Evolutionary conservation across 352 stramenopile species (phyloP), one percentile per base, ranked within the genome.

Genomic region (Globisporangium polare): DNA sequence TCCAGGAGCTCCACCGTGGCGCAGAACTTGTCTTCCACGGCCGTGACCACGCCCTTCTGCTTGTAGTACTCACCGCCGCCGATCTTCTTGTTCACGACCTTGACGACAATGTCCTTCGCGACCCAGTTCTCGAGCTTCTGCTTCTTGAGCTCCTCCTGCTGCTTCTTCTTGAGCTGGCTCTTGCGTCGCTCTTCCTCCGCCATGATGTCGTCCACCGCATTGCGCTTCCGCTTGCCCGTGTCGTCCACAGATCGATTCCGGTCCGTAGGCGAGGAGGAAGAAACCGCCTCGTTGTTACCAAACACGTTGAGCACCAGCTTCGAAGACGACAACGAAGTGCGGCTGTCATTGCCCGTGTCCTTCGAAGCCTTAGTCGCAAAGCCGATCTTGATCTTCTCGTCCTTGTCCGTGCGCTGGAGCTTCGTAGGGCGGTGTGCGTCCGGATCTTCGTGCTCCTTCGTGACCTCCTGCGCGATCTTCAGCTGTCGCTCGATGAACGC

Each of bases 81-180:
- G 4, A 98, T 70, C 37, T 90, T 93, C 73, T 97, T 97, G 65
- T 97, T 97, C 59, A 97, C 86, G 41, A 98, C 81, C 61, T 98
- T 97, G 27, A 99, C 94, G 4, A 98, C 68, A 62, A 98, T 98
- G 27, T 88, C 80, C 33, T 66, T 81, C 2, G 83, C 73, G 35
- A 99, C 61, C 96, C 96, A 99, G 68, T 97, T 83, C 49, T 97
- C 90, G 41, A 93, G 87, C 20, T 73, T 67, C 46, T 80, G 74
- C n/a, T 57, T 62, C 37, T 63, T 63, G 20, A 57, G 58, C 42
- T 83, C 74, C 0, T 83, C 69, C 26, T 87, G 67, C 26, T 78
- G 43, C 31, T 72, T 68, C 53, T 75, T 68, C 64, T 58, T 66
- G 8, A 79, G 67, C 31, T 77, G 53, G 29, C 63, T 67, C 56